A percentile compares a stretch with the other conserved stretches of the same genome.
Evolutionary conservation across 768 basidiomycete species (phyloP).

Genomic region (Suillus cothurnatus): DNA sequence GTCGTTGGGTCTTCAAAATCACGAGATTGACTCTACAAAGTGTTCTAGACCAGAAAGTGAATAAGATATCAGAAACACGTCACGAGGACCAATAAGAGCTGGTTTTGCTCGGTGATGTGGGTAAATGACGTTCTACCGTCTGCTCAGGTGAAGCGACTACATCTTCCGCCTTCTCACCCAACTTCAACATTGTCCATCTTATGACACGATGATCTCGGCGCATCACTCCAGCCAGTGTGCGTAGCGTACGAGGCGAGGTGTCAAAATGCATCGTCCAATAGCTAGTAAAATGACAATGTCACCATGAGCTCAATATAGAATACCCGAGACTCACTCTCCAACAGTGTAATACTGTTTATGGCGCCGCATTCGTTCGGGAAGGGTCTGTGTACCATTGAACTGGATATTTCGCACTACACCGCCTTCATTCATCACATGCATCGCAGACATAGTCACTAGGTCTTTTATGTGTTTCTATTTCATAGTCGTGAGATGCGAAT

Average conservation of each 20-base stretch:
- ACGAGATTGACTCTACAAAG: neutral
- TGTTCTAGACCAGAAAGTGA: neutral
- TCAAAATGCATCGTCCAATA: slow-evolving; percentile 95
- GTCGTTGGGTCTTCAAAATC: neutral
- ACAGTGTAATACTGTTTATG: slow-evolving; percentile 55
- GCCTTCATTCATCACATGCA: slow-evolving; percentile 70
- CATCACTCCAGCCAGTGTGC: slow-evolving; percentile 64
- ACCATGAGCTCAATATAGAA: neutral
- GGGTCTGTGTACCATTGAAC: slow-evolving; percentile 69
- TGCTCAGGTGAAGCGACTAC: slow-evolving; percentile 56
- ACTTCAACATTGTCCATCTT: slow-evolving; percentile 78
- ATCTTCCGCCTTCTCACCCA: slow-evolving; percentile 74
- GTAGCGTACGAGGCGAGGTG: slow-evolving; percentile 71
- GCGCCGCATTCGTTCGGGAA: slow-evolving; percentile 75
- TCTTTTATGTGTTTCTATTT: slow-evolving; percentile 73
- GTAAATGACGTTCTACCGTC: slow-evolving; percentile 31
- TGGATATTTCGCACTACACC: slow-evolving; percentile 83
- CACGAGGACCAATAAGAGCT: neutral
- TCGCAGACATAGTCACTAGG: slow-evolving; percentile 70
- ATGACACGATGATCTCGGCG: slow-evolving; percentile 82
- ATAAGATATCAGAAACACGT: neutral
- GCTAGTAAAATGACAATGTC: slow-evolving; percentile 40
- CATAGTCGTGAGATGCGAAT: neutral
- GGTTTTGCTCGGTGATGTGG: neutral
- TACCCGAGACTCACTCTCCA: slow-evolving; percentile 71